Evolutionary conservation across 2,329 filamentous ascomycete genomes (phyloP).

Genomic region (Ophiocordyceps camponoti-floridani): DNA sequence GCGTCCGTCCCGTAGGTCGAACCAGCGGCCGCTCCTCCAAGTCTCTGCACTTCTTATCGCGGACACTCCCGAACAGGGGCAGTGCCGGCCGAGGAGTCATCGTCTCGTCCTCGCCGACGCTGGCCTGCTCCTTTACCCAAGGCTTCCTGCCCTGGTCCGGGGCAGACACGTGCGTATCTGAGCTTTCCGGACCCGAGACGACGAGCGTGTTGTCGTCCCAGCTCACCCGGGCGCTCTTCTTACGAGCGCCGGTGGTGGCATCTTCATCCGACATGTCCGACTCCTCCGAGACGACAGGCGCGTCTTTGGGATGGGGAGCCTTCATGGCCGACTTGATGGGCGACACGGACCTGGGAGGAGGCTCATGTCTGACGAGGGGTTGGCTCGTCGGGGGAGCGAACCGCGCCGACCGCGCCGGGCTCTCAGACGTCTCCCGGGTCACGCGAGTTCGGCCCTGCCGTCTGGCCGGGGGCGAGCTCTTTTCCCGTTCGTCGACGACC

Average conservation of each 20-base stretch:
- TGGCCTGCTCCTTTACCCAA: conserved; percentile 9
- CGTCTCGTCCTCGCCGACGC: conserved; percentile 42
- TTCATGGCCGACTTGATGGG: conserved; percentile 67
- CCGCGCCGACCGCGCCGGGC: conserved; percentile 49
- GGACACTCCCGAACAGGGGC: conserved; percentile 58
- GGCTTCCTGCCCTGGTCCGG: conserved; percentile 19
- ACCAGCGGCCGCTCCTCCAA: conserved; percentile 39
- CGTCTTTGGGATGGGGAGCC: conserved; percentile 31
- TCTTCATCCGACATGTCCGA: conserved; percentile 29
- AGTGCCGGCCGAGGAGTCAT: conserved; percentile 61
- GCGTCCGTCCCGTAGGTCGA: conserved; percentile 25
- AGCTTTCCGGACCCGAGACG: conserved; percentile 27
- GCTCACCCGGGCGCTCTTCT: conserved; percentile 56
- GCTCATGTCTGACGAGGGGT: conserved; percentile 44
- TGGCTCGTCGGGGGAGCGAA: conserved; percentile 42
- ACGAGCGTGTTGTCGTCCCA: conserved; percentile 52
- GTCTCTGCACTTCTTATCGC: conserved; percentile 39
- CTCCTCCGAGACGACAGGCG: conserved; percentile 27
- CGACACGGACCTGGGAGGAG: conserved; percentile 52
- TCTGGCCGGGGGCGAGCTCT: neutral
- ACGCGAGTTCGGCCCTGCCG: conserved; percentile 5
- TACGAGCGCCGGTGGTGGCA: conserved; percentile 20
- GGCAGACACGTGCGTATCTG: conserved; percentile 16
- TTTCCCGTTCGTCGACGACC: neutral
- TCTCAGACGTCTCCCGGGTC: conserved; percentile 29